Evolutionary conservation across 306 rosid species (phyloP).

Genomic region (Psophocarpus tetragonolobus): DNA sequence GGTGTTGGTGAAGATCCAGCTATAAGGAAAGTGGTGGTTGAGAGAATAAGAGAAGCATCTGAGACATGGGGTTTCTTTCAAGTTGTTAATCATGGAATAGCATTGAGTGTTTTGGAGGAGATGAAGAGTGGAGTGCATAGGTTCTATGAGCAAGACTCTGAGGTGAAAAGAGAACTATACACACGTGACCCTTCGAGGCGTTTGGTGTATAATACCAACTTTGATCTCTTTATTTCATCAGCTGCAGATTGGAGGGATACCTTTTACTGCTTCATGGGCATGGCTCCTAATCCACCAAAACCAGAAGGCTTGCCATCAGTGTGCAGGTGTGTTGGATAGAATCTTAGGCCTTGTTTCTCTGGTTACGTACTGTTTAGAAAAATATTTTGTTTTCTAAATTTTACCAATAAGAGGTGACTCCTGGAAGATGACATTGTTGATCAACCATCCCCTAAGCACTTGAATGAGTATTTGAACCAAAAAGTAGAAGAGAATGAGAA

Average conservation of each 20-base stretch:
- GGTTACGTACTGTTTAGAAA: no score
- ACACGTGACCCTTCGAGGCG: constrained; percentile 26
- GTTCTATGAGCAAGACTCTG: constrained; percentile 47
- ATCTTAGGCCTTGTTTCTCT: background rate
- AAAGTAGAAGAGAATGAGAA: background rate
- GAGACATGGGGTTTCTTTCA: constrained; percentile 54
- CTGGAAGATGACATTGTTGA: background rate
- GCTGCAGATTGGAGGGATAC: constrained; percentile 60
- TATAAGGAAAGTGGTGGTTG: constrained; percentile 19
- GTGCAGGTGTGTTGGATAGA: constrained; percentile 42
- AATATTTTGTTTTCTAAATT: background rate
- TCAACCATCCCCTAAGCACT: background rate
- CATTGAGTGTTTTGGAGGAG: constrained; percentile 35
- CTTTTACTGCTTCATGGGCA: background rate
- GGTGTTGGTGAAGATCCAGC: background rate
- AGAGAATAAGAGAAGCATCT: constrained; percentile 34
- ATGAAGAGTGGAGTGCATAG: constrained; percentile 41
- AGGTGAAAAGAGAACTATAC: constrained; percentile 41
- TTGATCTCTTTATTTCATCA: constrained; percentile 40
- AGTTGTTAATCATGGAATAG: constrained; percentile 50
- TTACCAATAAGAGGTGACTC: background rate
- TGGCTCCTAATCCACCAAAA: constrained; percentile 52
- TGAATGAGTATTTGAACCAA: background rate
- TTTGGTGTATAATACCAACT: constrained; percentile 41
- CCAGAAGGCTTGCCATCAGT: constrained; percentile 44